Evolutionary conservation across 129 eudicot species (phyloP).

Genomic region (Ambrosia artemisiifolia): DNA sequence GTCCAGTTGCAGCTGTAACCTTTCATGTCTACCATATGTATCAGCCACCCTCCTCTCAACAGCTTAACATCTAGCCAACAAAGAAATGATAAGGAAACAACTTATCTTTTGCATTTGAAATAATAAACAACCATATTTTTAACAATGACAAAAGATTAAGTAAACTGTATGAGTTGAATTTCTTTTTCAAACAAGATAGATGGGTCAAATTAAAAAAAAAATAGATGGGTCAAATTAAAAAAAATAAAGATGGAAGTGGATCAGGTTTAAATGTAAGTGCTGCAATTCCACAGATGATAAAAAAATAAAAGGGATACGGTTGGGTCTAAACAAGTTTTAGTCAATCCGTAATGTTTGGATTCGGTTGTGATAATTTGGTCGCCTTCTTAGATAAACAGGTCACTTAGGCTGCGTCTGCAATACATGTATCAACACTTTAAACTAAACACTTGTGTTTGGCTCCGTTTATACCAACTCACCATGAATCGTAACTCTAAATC

Average conservation of each 20-base stretch:
- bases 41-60: no score
- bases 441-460: background rate
- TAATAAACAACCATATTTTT: no score
- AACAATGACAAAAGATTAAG: no score
- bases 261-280: background rate
- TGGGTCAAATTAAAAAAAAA: background rate
- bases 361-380: background rate
- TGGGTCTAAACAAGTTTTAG: background rate
- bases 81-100: no score
- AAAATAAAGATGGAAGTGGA: background rate
- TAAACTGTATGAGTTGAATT: no score
- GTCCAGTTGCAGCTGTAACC: no score
- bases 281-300: background rate
- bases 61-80: no score
- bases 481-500: background rate
- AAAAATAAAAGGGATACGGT: background rate
- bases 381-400: background rate
- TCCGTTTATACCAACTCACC: background rate
- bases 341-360: background rate
- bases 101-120: no score
- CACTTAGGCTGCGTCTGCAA: background rate
- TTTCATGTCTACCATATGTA: no score
- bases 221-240: background rate
- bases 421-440: background rate
- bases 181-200: background rate